These are phyloP conservation scores for Ophiorrhiza pumila DNA, from an alignment of 257 asterid genomes.

Conservation along the genomic window DNA sequence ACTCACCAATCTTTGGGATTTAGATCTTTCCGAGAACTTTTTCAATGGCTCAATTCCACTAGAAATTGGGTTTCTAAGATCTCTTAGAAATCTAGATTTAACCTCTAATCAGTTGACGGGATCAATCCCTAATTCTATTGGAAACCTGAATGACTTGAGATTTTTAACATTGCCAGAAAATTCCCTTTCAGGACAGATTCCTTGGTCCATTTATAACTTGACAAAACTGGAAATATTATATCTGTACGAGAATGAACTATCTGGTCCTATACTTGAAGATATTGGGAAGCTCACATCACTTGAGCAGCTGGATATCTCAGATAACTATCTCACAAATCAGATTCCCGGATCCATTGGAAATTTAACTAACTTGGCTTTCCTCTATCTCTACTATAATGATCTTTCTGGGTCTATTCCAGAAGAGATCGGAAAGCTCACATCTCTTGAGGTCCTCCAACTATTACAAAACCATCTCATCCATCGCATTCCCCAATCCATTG, in stretches of 20 bases:
- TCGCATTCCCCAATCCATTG: too few species aligned
- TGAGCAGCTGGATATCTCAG: accelerated
- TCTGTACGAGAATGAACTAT: too few species aligned
- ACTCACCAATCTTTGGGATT: background rate
- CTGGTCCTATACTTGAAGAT: background rate
- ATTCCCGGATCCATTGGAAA: too few species aligned
- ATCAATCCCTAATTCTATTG: background rate
- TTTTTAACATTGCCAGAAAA: too few species aligned
- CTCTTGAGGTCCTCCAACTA: slow-evolving; percentile 1
- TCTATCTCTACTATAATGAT: too few species aligned
- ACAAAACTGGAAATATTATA: too few species aligned
- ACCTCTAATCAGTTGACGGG: background rate
- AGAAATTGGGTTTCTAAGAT: background rate
- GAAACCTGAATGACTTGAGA: background rate
- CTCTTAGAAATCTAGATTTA: background rate
- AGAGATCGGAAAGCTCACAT: background rate
- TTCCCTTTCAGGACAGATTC: too few species aligned
- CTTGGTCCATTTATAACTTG: too few species aligned
- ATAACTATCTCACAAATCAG: too few species aligned
- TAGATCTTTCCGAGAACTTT: background rate
- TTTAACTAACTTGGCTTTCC: too few species aligned
- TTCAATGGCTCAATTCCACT: slow-evolving; percentile 12
- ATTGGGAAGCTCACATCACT: background rate
- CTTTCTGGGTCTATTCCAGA: background rate
- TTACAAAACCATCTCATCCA: background rate